These are phyloP conservation scores for Boletus bicolor DNA, from an alignment of 768 basidiomycete species.

Conservation along the genomic window DNA sequence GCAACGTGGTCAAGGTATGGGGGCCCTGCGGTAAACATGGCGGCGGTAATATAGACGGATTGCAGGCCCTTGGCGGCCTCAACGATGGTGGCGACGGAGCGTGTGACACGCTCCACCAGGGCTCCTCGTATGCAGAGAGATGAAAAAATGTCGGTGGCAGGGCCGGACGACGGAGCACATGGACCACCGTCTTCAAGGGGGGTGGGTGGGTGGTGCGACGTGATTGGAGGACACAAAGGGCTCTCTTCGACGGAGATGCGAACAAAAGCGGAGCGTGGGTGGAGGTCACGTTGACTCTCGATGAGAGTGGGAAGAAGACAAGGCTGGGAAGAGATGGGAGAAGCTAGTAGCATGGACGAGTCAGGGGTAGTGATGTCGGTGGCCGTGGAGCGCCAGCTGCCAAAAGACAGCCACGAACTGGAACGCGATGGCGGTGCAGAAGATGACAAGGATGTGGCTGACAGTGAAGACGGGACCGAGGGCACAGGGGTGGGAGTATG, in stretches of 20 bases:
- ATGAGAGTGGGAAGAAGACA: slow-evolving; percentile 30
- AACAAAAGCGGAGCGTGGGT: slow-evolving; percentile 34
- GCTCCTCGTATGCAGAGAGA: slow-evolving; percentile 8
- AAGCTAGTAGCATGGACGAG: slow-evolving; percentile 32
- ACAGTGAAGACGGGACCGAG: slow-evolving; percentile 23
- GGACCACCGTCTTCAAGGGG: slow-evolving; percentile 19
- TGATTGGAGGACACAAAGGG: slow-evolving; percentile 30
- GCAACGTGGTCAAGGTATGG: slow-evolving; percentile 19
- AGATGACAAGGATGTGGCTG: slow-evolving; percentile 24
- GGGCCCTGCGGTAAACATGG: slow-evolving; percentile 44
- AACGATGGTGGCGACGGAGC: slow-evolving; percentile 42
- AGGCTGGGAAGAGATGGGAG: slow-evolving; percentile 26
- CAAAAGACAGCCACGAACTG: slow-evolving; percentile 43
- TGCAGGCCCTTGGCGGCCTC: slow-evolving; percentile 57
- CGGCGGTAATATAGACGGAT: slow-evolving; percentile 52
- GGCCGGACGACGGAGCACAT: slow-evolving; percentile 5
- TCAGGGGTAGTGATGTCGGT: slow-evolving; percentile 34
- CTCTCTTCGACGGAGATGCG: slow-evolving; percentile 37
- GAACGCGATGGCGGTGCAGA: slow-evolving; percentile 34
- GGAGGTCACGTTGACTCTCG: slow-evolving; percentile 34
- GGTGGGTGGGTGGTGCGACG: not conserved
- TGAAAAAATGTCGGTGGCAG: not conserved
- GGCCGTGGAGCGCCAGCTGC: slow-evolving; percentile 38
- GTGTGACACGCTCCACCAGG: slow-evolving; percentile 30
- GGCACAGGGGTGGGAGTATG: slow-evolving; percentile 16